Evolutionary conservation across 345 rosid genomes (phyloP).

Genomic region (Dipteronia sinensis): DNA sequence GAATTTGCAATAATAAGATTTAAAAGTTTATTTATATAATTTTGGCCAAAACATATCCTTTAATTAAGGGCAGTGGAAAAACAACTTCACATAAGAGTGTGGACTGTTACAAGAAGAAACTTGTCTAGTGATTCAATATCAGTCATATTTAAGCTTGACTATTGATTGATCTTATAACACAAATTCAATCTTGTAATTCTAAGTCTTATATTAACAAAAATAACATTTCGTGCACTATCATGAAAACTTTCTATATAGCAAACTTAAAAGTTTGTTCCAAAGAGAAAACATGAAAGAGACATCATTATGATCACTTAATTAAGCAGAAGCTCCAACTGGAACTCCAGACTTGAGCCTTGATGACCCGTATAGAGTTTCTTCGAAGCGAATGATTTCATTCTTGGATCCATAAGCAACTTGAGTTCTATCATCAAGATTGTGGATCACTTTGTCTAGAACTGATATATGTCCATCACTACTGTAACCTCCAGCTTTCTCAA

Average conservation of each 20-base stretch:
- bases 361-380: slow-evolving; percentile 82
- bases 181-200: background rate
- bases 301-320: slow-evolving; percentile 26
- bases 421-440: slow-evolving; percentile 82
- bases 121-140: background rate
- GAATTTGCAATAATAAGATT: slow-evolving; percentile 1
- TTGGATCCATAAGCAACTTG: slow-evolving; percentile 98
- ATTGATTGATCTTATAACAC: background rate
- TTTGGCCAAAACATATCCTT: no score
- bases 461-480: slow-evolving; percentile 84
- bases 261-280: slow-evolving; percentile 9
- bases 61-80: background rate
- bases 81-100: background rate
- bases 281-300: background rate
- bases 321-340: slow-evolving; percentile 69
- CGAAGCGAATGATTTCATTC: slow-evolving; percentile 87
- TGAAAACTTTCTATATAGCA: slow-evolving; percentile 8
- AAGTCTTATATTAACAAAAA: background rate
- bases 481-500: slow-evolving; percentile 90
- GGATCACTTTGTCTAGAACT: slow-evolving; percentile 71
- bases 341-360: slow-evolving; percentile 79
- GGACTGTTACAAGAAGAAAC: background rate
- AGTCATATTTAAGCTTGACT: background rate
- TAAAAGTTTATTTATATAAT: background rate
- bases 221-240: background rate